Evolutionary conservation across 2,329 filamentous ascomycete species (phyloP).

Genomic region (Chaetomiaceae sp.): DNA sequence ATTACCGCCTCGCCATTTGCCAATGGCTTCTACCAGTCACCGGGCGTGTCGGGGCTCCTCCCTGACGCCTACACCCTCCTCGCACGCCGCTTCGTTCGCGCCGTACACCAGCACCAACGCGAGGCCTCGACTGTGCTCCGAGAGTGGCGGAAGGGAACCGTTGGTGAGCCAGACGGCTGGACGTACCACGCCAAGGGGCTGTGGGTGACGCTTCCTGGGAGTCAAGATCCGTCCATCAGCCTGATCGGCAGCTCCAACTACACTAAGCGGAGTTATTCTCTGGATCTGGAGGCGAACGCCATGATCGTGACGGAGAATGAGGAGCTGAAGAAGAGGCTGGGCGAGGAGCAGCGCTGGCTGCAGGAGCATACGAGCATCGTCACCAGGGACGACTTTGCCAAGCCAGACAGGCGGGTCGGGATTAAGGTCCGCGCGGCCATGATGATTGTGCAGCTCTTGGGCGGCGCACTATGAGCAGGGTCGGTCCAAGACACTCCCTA

Average conservation of each 20-base stretch:
- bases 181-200: conserved; percentile 97
- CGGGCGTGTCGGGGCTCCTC: conserved; percentile 82
- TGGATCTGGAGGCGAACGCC: conserved; percentile 87
- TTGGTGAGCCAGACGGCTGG: conserved; percentile 80
- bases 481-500: background rate
- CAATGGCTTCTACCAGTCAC: conserved; percentile 90
- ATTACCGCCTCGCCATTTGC: conserved; percentile 90
- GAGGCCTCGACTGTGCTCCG: conserved; percentile 63
- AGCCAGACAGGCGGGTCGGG: conserved; percentile 75
- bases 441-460: conserved; percentile 85
- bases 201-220: conserved; percentile 72
- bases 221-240: conserved; percentile 66
- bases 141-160: conserved; percentile 82
- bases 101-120: conserved; percentile 41
- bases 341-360: conserved; percentile 74
- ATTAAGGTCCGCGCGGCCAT: conserved; percentile 82
- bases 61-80: conserved; percentile 91
- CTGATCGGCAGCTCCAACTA: conserved; percentile 93
- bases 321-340: conserved; percentile 65
- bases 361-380: conserved; percentile 67
- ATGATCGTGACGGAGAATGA: conserved; percentile 77
- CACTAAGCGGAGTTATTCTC: conserved; percentile 85
- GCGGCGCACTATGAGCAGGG: conserved; percentile 68
- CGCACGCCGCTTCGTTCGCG: conserved; percentile 71
- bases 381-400: conserved; percentile 72